Evolutionary conservation across 805 yeast species (phyloP), one percentile per base, ranked within the genome.

Genomic region (Cyberlindnera meyerae): DNA sequence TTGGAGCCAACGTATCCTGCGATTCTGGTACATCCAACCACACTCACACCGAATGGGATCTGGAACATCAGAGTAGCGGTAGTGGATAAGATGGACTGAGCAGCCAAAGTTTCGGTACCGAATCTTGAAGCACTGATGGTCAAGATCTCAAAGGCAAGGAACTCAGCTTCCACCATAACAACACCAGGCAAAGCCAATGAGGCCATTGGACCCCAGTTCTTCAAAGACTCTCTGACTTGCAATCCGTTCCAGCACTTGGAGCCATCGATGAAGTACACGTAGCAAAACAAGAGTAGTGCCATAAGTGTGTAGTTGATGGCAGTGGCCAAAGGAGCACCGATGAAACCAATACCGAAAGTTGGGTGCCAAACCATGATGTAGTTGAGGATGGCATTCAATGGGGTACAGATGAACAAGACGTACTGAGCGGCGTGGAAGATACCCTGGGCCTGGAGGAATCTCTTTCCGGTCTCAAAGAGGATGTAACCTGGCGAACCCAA

Each of bases 311-410:
- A 82, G 13, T 84, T 79, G 14, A 79, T 59, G 1, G 77, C 75
- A 18, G 80, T 79, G 8, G 94, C 89, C 8, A 81, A 64, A 2
- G 96, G 94, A 0, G 96, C 93, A 2, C 96, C 96, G 25, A 75
- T 59, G 52, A 65, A 87, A 0, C 96, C 96, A 82, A 89, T 81
- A 0, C 11, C 3, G 15, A 20, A 20, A 9, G 22, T 20, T 20
- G 22, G 22, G 9, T 20, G 9, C 22, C 56, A 31, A 13, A 87
- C 94, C 30, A 87, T 64, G 2, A 73, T 48, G 63, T 81, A 86
- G 50, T 85, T 83, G 36, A 82, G 54, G 2, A 79, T 27, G 14
- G 77, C 62, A 52, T 82, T 84, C 24, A 81, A 40, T 2, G 96
- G 96, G 0, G 87, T 77, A 34, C 84, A 75, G 12, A 84, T 46